These are phyloP conservation scores for Medicago lupulina DNA, from an alignment of 306 rosid species.

Conservation along the genomic window DNA sequence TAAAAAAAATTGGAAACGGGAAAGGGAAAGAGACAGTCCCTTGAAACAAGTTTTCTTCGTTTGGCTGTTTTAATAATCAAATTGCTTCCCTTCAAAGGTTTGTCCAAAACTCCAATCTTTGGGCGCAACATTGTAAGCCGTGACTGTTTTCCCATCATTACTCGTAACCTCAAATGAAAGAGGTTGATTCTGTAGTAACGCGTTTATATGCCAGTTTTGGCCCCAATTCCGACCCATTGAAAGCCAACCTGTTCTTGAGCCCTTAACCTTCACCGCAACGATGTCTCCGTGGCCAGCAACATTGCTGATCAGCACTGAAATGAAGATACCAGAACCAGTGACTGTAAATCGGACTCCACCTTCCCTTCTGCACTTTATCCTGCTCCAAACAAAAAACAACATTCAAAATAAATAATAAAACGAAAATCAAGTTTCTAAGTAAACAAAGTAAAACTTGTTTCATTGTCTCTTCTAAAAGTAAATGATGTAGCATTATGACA, in stretches of 20 bases:
- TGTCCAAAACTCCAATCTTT: constrained; percentile 90
- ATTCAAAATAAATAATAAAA: constrained; percentile 23
- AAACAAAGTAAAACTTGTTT: background rate
- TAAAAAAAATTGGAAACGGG: background rate
- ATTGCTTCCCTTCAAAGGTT: constrained; percentile 94
- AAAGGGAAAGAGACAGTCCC: constrained; percentile 8
- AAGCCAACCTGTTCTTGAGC: constrained; percentile 97
- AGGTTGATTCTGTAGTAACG: constrained; percentile 82
- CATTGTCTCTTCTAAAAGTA: background rate
- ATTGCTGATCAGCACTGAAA: constrained; percentile 83
- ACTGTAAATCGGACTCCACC: constrained; percentile 80
- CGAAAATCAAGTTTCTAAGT: constrained; percentile 23
- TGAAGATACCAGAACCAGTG: constrained; percentile 74
- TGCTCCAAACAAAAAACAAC: constrained; percentile 45
- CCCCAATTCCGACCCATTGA: constrained; percentile 99
- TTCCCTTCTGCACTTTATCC: constrained; percentile 91
- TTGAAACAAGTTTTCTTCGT: constrained; percentile 6
- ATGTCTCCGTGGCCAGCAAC: constrained; percentile 93
- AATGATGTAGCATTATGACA: background rate
- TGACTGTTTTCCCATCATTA: constrained; percentile 71
- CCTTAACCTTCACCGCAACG: constrained; percentile 74
- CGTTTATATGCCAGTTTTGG: constrained; percentile 92
- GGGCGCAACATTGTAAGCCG: constrained; percentile 84
- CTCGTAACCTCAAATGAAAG: constrained; percentile 82
- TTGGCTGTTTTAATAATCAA: constrained; percentile 56